phyloP scores from a whole-genome alignment of 169 alveolate species.

The Cryptosporidium tyzzeri region DNA sequence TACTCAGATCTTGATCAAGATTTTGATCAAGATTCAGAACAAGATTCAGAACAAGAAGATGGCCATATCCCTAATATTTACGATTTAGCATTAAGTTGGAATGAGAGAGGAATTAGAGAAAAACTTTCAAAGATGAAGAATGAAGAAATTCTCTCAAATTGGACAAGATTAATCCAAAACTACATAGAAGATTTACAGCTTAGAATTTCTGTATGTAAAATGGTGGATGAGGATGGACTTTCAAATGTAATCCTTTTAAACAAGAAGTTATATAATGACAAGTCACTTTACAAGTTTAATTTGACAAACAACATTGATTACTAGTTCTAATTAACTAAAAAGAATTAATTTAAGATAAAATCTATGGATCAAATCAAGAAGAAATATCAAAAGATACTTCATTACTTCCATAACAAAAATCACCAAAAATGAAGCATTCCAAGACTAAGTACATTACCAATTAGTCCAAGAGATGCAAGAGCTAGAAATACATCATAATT shows the following conservation, averaged over 20 bases:
- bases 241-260: slow-evolving; percentile 17
- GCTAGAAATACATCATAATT: slow-evolving; percentile 23
- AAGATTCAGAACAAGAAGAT: background rate
- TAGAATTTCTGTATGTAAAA: slow-evolving; percentile 9
- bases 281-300: slow-evolving; percentile 26
- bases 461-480: slow-evolving; percentile 41
- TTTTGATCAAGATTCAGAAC: no score
- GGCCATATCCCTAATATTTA: slow-evolving; percentile 1
- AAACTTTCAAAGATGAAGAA: background rate
- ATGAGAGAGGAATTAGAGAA: slow-evolving; percentile 15
- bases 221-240: slow-evolving; percentile 7
- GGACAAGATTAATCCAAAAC: slow-evolving; percentile 20
- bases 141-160: slow-evolving; percentile 2
- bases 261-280: slow-evolving; percentile 37
- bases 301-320: background rate
- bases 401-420: background rate
- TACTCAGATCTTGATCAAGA: background rate
- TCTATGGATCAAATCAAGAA: no score
- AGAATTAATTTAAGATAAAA: background rate
- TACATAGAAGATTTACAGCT: slow-evolving; percentile 36
- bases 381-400: no score
- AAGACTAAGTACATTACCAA: slow-evolving; percentile 50
- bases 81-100: slow-evolving; percentile 51
- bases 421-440: slow-evolving; percentile 64
- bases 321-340: background rate